Percentiles rank a stretch among this genome's conserved stretches.
Evolutionary conservation across 2,329 filamentous ascomycete species (phyloP).

Genomic region (Aspergillus niger): DNA sequence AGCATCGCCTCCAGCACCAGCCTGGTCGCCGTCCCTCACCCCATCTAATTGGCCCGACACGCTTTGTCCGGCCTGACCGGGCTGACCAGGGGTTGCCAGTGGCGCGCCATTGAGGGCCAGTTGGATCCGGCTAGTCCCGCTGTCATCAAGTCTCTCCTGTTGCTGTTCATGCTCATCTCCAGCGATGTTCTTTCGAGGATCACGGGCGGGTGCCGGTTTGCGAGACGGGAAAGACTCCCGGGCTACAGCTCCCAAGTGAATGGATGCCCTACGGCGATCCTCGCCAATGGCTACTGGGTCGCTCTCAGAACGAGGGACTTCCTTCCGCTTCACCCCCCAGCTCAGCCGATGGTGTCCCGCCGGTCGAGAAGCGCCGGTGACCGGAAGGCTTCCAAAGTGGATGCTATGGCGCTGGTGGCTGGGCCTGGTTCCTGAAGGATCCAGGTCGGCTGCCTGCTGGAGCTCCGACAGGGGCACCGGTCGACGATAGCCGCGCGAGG

Average conservation of each 20-base stretch:
- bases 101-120: constrained; percentile 3
- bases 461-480: constrained; percentile 26
- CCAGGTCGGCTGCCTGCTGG: constrained; percentile 22
- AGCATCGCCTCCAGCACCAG: not conserved
- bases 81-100: not conserved
- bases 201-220: not conserved
- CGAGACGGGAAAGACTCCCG: not conserved
- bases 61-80: not conserved
- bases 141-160: not conserved
- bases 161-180: not conserved
- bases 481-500: constrained; percentile 29
- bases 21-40: not conserved
- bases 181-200: not conserved
- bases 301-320: not conserved
- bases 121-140: not conserved
- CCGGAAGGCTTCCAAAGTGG: constrained; percentile 26
- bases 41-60: not conserved
- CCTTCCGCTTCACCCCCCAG: constrained; percentile 11
- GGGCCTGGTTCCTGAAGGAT: constrained; percentile 7
- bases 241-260: not conserved
- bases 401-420: constrained; percentile 25
- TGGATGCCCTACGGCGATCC: not conserved
- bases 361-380: constrained; percentile 13
- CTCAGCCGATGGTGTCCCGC: constrained; percentile 11
- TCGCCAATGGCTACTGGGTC: not conserved